Percentiles rank a stretch among this genome's conserved stretches.
Conservation (phyloP, 768 basidiomycete species). For the Leccinum arenicola region DNA sequence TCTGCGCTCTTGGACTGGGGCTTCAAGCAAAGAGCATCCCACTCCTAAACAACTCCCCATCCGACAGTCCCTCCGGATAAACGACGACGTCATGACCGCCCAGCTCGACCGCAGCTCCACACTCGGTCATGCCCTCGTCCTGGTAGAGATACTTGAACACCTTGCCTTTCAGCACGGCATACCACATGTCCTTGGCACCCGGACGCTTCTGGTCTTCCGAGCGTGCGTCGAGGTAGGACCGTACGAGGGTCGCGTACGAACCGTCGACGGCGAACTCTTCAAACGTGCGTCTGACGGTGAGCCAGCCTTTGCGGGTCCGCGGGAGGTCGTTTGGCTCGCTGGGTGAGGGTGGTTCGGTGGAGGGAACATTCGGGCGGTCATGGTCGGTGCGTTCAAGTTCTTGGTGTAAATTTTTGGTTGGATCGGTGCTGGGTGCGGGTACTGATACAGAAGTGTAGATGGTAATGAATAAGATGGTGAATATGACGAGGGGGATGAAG, state of each 20-base stretch:
- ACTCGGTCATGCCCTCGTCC: constrained; percentile 87
- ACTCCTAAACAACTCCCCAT: constrained; percentile 88
- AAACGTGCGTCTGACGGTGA: constrained; percentile 78
- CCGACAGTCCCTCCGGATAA: constrained; percentile 71
- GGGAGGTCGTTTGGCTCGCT: constrained; percentile 54
- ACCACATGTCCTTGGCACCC: constrained; percentile 91
- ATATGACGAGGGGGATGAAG: constrained; percentile 76
- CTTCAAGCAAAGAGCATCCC: constrained; percentile 81
- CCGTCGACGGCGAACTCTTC: constrained; percentile 63
- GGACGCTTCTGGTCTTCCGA: constrained; percentile 83
- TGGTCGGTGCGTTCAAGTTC: constrained; percentile 16
- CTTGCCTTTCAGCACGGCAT: constrained; percentile 85
- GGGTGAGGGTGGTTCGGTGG: constrained; percentile 12
- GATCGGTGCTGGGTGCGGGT: constrained; percentile 45
- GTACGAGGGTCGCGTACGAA: constrained; percentile 76
- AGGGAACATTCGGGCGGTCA: constrained; percentile 26
- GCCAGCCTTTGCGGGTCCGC: constrained; percentile 73
- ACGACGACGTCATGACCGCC: constrained; percentile 73
- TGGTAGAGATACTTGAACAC: constrained; percentile 86
- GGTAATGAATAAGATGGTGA: constrained; percentile 54
- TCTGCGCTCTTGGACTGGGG: constrained; percentile 41
- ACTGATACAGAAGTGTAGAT: constrained; percentile 85
- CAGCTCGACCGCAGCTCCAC: constrained; percentile 87
- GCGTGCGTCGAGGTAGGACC: constrained; percentile 75
- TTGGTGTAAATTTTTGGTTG: constrained; percentile 25